Base-by-base conservation (phyloP, 345 rosid species). In the Syzygium jambos region DNA sequence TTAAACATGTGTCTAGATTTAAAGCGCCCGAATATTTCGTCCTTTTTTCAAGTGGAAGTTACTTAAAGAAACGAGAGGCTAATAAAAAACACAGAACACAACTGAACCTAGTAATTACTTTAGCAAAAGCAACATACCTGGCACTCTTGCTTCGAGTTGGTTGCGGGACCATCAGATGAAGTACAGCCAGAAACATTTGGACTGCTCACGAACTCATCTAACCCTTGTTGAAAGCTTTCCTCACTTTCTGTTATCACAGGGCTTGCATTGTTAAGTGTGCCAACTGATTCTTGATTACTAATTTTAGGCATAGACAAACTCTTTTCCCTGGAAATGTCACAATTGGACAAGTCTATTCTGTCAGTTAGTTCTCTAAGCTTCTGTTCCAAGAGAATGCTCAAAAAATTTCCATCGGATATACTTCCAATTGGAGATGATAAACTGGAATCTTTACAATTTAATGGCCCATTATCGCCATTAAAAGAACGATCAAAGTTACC, bases 381-480 rank as follows among this genome's bases (percentile, higher is more conserved):
- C 88, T 95, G 90, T 53, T 96, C 98, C 93, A 97, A 88, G 89
- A 97, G 91, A 89, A 63, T 87, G 91, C 94, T 94, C 93, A 93
- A 90, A 85, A 95, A 90, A 90, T 92, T 92, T 49, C 93, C 91
- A 41, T 92, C 94, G 87, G 93, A 89, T 85, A 91, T 88, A 91
- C 91, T 93, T 61, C 89, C 84, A 86, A 90, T 90, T 52, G 93
- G 89, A 84, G 95, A 89, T 53, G 87, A 86, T 54, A 86, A 87
- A 52, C 88, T 51, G 21, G 89, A 89, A 86, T 90, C 89, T 87
- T 87, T 91, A 54, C 87, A 85, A 88, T 87, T 86, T 21, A 86
- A 78, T 82, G 84, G 83, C 87, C 88, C 85, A 86, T 89, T 86
- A 52, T 63, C 87, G 80, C 87, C 92, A 61, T 29, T 85, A 57